phyloP scores from a whole-genome alignment of 345 rosid genomes.

The Citrus medica region DNA sequence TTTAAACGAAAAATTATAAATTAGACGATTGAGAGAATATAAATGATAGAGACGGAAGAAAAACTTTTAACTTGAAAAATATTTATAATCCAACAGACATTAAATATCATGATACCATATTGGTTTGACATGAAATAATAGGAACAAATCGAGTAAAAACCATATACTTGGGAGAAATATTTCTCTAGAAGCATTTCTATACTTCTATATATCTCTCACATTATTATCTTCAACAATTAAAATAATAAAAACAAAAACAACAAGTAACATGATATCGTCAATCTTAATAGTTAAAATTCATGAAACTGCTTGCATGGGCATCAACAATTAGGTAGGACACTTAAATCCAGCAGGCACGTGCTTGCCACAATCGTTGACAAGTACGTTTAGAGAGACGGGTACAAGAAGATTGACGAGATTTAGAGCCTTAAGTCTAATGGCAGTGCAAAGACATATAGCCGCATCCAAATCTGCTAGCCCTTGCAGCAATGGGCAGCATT shows the following conservation, averaged over 20 bases:
- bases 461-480: background rate
- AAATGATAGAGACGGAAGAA: too few species aligned
- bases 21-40: too few species aligned
- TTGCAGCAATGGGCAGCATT: background rate
- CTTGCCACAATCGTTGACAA: background rate
- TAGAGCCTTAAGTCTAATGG: background rate
- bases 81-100: background rate
- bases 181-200: background rate
- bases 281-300: background rate
- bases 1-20: too few species aligned
- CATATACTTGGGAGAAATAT: background rate
- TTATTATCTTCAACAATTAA: background rate
- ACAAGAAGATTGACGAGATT: background rate
- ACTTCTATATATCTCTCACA: background rate
- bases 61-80: too few species aligned
- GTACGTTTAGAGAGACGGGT: background rate
- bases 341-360: background rate
- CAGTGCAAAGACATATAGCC: background rate
- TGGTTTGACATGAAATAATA: background rate
- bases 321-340: background rate
- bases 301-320: background rate
- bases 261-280: background rate
- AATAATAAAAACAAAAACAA: background rate
- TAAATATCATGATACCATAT: background rate
- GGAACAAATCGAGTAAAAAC: background rate